Evolutionary conservation across 1,284 basidiomycete genomes (phyloP).

Genomic region (Moniliella sp.): DNA sequence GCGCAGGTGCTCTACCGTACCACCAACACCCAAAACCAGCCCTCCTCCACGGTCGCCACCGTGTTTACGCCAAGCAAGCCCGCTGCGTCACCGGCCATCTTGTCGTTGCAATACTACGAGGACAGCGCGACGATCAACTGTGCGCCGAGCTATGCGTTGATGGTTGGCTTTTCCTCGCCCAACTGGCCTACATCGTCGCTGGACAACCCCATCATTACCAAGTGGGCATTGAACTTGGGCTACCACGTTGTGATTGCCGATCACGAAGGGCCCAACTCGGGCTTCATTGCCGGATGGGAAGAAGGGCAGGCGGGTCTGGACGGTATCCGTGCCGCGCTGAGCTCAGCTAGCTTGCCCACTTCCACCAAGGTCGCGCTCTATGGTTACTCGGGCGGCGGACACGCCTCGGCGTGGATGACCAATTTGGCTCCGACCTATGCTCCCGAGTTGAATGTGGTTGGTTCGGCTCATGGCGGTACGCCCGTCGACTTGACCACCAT

Average conservation of each 20-base stretch:
- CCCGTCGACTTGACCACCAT: conserved; percentile 10
- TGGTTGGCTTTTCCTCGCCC: conserved; percentile 4
- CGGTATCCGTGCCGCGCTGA: conserved; percentile 12
- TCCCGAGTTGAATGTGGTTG: conserved; percentile 16
- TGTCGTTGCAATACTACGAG: conserved; percentile 11
- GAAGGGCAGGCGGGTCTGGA: conserved; percentile 17
- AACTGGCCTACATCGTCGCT: conserved; percentile 5
- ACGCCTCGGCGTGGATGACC: conserved; percentile 14
- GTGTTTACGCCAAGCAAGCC: conserved; percentile 13
- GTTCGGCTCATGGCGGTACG: conserved; percentile 18
- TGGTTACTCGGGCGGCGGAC: conserved; percentile 19
- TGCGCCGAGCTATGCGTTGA: conserved; percentile 10
- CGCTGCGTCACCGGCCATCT: conserved; percentile 9
- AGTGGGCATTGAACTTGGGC: conserved; percentile 14
- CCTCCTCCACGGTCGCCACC: conserved; percentile 10
- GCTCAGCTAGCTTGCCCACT: conserved; percentile 3
- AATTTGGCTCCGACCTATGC: conserved; percentile 9
- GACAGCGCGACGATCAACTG: conserved; percentile 13
- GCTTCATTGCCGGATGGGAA: conserved; percentile 14
- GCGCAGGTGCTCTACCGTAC: too few species aligned
- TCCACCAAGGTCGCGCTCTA: conserved; percentile 8
- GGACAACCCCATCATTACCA: conserved; percentile 7
- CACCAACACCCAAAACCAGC: too few species aligned
- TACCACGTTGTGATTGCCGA: conserved; percentile 23
- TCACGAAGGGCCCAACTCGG: conserved; percentile 11